These are phyloP conservation scores for Pythium insidiosum DNA, from an alignment of 352 stramenopile genomes.

Conservation along the genomic window DNA sequence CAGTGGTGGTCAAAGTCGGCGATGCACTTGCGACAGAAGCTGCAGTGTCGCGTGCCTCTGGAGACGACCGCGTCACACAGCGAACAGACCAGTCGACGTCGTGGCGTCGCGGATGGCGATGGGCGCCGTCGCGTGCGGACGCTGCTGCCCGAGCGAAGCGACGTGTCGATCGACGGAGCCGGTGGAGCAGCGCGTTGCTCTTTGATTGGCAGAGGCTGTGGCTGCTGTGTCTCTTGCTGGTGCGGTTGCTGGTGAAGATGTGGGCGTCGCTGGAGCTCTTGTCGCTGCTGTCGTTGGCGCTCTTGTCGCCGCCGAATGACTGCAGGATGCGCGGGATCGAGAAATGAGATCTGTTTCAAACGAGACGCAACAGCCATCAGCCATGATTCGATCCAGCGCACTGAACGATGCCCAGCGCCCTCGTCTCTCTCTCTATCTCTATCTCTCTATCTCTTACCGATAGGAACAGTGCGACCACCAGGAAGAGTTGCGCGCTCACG, in stretches of 20 bases:
- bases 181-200: too few species aligned
- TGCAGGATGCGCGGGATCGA: conserved; percentile 30
- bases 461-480: conserved; percentile 23
- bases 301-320: conserved; percentile 10
- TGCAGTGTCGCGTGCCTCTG: conserved; percentile 73
- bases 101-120: background rate
- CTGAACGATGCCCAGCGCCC: too few species aligned
- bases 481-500: conserved; percentile 31
- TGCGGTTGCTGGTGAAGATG: background rate
- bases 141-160: background rate
- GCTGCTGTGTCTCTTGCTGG: background rate
- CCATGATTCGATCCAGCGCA: conserved; percentile 1
- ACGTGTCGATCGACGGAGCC: too few species aligned
- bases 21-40: conserved; percentile 93
- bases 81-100: conserved; percentile 17
- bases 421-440: too few species aligned
- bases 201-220: too few species aligned
- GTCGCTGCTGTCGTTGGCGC: background rate
- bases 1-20: conserved; percentile 94
- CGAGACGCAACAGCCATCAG: background rate
- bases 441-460: conserved; percentile 11
- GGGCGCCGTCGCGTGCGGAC: background rate
- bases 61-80: conserved; percentile 35
- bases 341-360: conserved; percentile 36
- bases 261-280: background rate